A percentile compares a stretch with the other conserved stretches of the same genome.
These are phyloP conservation scores for Alternaria alternata DNA, from an alignment of 2,329 filamentous ascomycete species.

Conservation along the genomic window DNA sequence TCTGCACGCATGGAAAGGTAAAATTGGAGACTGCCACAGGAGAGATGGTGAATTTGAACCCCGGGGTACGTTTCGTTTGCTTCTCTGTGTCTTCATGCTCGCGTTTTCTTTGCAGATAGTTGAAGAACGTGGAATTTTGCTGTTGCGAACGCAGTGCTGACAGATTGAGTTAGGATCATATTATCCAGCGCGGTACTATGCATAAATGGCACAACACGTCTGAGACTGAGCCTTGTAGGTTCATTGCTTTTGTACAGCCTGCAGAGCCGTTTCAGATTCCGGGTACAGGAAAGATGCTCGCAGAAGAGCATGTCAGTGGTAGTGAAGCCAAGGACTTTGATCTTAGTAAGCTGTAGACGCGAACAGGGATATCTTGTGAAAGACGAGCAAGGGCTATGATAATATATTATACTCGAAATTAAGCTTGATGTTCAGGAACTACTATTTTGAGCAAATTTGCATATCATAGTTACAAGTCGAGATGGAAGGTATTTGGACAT, in stretches of 20 bases:
- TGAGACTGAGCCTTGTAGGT: constrained; percentile 29
- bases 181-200: constrained; percentile 34
- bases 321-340: constrained; percentile 15
- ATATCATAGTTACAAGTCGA: background rate
- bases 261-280: constrained; percentile 33
- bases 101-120: background rate
- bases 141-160: background rate
- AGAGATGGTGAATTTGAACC: constrained; percentile 19
- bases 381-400: background rate
- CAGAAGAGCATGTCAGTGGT: constrained; percentile 23
- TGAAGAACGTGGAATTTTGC: background rate
- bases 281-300: constrained; percentile 28
- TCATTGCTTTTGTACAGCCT: constrained; percentile 32
- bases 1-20: constrained; percentile 28
- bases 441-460: background rate
- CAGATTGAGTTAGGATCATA: constrained; percentile 15
- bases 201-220: constrained; percentile 31
- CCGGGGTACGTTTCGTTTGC: constrained; percentile 15
- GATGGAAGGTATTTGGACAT: background rate
- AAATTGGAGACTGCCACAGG: constrained; percentile 30
- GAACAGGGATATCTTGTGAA: background rate
- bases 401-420: background rate
- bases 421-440: background rate
- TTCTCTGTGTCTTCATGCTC: background rate
- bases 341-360: constrained; percentile 7